Base-by-base conservation (phyloP, 108 stramenopile species). In the Skeletonema costatum region DNA sequence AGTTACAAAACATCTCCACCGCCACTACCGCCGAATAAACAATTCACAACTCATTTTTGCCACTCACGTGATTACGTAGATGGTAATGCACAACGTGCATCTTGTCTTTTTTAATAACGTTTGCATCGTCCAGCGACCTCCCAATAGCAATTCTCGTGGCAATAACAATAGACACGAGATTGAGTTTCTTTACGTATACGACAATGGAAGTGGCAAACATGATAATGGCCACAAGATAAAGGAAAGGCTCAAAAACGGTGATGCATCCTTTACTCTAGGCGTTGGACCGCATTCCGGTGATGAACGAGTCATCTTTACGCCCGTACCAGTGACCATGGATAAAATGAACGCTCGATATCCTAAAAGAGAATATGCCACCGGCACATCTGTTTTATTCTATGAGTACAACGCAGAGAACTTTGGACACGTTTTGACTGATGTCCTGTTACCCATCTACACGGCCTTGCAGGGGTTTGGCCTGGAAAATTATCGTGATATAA, bases 211-310 rank as follows among this genome's bases (percentile, higher is more conserved):
- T 56, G 33, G 33, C 44, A 46, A n/a, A n/a, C n/a, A n/a, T n/a
- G n/a, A n/a, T n/a, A n/a, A 46, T 46, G 44, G 44, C 0, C 44
- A 16, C 44, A 33, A 61, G 60, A 31, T 61, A 31, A 33, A 31
- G 60, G 1, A 31, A 33, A 31, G 32, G 60, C 2, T 61, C 0
- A 61, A 61, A 61, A 33, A 61, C 0, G 60, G 32, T 32, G 60
- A 61, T 33, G 32, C 32, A 32, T 31, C 30, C 32, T 61, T 61
- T 33, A 61, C 60, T 33, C 60, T 61, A 33, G 60, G 60, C 12
- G 60, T 61, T 5, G 60, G 60, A n/a, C 60, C 60, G 60, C 60
- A 61, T 33, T 61, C 60, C 17, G 30, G 32, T 61, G 60, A 61
- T 33, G 11, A 61, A 12, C 6, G 60, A 33, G 32, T 61, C n/a